These are phyloP conservation scores for Starmerella bombicola DNA, from an alignment of 805 yeast species.

Conservation along the genomic window DNA sequence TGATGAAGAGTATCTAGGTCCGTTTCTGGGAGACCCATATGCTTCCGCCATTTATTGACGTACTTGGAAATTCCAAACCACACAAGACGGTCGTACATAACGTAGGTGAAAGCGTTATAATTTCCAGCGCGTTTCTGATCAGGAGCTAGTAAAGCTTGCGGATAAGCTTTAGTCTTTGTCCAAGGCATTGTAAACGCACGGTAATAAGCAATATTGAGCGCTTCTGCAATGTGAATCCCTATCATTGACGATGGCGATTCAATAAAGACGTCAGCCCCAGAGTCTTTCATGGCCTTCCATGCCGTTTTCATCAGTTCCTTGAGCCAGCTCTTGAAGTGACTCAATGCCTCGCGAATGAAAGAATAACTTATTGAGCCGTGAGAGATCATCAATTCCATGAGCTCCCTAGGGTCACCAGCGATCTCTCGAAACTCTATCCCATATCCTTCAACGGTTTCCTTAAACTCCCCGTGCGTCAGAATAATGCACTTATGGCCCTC, in stretches of 20 bases:
- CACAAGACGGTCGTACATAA: constrained; percentile 79
- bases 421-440: constrained; percentile 58
- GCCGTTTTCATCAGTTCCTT: constrained; percentile 54
- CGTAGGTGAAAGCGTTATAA: constrained; percentile 84
- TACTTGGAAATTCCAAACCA: constrained; percentile 88
- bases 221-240: constrained; percentile 91
- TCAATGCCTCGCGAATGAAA: constrained; percentile 69
- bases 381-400: constrained; percentile 84
- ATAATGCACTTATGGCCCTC: constrained; percentile 82
- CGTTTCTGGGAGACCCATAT: constrained; percentile 54
- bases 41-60: constrained; percentile 75
- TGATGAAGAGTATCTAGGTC: constrained; percentile 60
- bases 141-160: constrained; percentile 92
- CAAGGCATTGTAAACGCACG: constrained; percentile 98
- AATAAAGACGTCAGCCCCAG: constrained; percentile 58
- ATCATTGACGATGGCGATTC: constrained; percentile 97
- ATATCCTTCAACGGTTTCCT: constrained; percentile 55
- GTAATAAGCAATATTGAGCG: constrained; percentile 75
- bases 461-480: constrained; percentile 75
- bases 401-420: constrained; percentile 87
- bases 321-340: constrained; percentile 74
- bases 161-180: constrained; percentile 91
- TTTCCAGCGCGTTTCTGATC: constrained; percentile 88
- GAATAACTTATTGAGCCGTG: constrained; percentile 80
- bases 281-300: constrained; percentile 75